Conservation (phyloP, 805 yeast genomes). For the Metschnikowia continentalis region DNA sequence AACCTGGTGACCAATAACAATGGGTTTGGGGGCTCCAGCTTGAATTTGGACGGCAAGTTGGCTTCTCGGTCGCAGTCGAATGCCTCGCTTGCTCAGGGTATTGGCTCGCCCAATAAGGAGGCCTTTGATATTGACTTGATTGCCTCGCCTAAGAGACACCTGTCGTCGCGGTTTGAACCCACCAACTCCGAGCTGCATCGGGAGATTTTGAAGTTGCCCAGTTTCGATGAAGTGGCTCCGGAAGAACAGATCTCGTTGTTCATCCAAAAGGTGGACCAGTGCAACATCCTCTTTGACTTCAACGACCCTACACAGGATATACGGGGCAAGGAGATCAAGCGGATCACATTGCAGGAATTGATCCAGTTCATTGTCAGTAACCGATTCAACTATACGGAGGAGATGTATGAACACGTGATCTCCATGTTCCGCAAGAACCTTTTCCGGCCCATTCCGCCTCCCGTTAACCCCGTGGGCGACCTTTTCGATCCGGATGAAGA, state of each 20-base stretch:
- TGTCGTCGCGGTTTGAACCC: constrained; percentile 87
- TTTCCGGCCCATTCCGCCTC: constrained; percentile 96
- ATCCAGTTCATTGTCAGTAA: constrained; percentile 82
- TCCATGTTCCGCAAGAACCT: constrained; percentile 85
- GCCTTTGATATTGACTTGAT: constrained; percentile 75
- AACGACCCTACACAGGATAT: constrained; percentile 89
- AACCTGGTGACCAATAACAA: not conserved
- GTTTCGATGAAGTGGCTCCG: constrained; percentile 79
- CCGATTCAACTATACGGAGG: constrained; percentile 82
- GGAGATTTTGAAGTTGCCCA: constrained; percentile 69
- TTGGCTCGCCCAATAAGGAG: constrained; percentile 60
- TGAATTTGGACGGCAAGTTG: constrained; percentile 13
- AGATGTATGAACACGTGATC: constrained; percentile 83
- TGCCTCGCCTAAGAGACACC: constrained; percentile 78
- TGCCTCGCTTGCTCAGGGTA: constrained; percentile 51
- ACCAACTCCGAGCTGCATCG: constrained; percentile 38
- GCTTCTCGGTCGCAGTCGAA: constrained; percentile 16
- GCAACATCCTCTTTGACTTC: constrained; percentile 91
- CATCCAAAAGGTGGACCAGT: constrained; percentile 85
- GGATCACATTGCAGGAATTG: constrained; percentile 82
- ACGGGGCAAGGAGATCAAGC: constrained; percentile 87
- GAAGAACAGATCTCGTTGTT: constrained; percentile 78
- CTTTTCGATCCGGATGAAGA: constrained; percentile 97
- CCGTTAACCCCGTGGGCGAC: constrained; percentile 95
- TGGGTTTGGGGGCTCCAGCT: constrained; percentile 2